These are phyloP conservation scores for Adenanthera pavonina DNA, from an alignment of 306 rosid genomes.

Conservation along the genomic window DNA sequence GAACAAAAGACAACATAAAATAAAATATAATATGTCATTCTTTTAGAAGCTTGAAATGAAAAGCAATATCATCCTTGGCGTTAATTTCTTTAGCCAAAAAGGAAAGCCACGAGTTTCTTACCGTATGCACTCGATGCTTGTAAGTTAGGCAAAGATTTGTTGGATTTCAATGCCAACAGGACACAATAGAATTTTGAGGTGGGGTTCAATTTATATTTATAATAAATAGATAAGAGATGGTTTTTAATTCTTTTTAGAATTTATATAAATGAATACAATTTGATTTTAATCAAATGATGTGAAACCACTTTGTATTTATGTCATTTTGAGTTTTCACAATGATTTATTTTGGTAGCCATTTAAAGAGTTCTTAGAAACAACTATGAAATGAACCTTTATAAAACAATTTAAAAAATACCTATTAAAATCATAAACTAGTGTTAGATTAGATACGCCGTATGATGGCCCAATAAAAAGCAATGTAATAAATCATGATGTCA, in stretches of 20 bases:
- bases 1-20: conserved; percentile 20
- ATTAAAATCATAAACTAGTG: not conserved
- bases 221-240: too few relatives aligned
- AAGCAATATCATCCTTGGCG: not conserved
- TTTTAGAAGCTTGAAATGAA: not conserved
- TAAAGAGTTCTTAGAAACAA: not conserved
- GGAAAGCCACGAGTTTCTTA: not conserved
- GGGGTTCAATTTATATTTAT: too few relatives aligned
- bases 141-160: not conserved
- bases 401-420: not conserved
- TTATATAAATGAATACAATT: too few relatives aligned
- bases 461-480: not conserved
- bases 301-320: not conserved
- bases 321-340: not conserved
- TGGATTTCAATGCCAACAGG: not conserved
- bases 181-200: not conserved
- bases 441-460: not conserved
- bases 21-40: not conserved
- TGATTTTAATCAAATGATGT: not conserved
- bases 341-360: too few relatives aligned
- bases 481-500: conserved; percentile 6
- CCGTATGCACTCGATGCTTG: not conserved
- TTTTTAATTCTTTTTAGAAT: too few relatives aligned
- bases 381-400: not conserved
- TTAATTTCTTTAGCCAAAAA: not conserved